Evolutionary conservation across 176 grass and related monocot species (phyloP), one percentile per base, ranked within the genome.

Genomic region (Puya raimondii): DNA sequence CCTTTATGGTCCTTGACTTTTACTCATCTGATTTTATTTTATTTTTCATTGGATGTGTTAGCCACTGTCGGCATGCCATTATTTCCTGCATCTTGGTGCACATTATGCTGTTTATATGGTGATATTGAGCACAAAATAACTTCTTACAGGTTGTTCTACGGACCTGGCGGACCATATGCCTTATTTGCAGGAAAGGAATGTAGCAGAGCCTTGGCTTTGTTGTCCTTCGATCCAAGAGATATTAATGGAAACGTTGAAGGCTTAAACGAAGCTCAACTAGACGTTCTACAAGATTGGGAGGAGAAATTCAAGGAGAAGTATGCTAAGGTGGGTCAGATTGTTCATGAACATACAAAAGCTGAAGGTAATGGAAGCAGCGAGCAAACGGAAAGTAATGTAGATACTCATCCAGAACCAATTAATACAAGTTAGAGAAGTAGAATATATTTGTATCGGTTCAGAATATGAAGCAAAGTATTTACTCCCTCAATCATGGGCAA

Each of bases 221-320:
- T 92, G 92, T 96, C 92, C 56, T 92, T 96, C 72, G 92, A 96
- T 74, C 84, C 68, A 33, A 87, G 69, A 20, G 92, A 96, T 73
- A 77, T 96, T 63, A 89, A 81, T 16, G 83, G 84, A 49, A 87
- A 96, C 80, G 58, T 96, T 71, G 86, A 91, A 29, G 88, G 81
- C 57, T 64, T 96, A 23, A 84, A 65, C 13, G 20, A 81, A 7
- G 84, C 86, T 51, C 88, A 92, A 10, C 70, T 92, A 50, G 92
- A 96, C 72, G 86, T 96, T 48, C 80, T 96, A 25, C 83, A 85
- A 56, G 92, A 92, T 63, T 92, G 92, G 92, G 88, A 89, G 51
- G 88, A 92, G 65, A 96, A 96, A 49, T 96, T 96, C 16, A 85
- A 85, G 67, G 92, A 96, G 76, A 84, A 80, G 73, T 92, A 96